Conservation (phyloP, 2,329 filamentous ascomycete species). For the Penicillium sp. region DNA sequence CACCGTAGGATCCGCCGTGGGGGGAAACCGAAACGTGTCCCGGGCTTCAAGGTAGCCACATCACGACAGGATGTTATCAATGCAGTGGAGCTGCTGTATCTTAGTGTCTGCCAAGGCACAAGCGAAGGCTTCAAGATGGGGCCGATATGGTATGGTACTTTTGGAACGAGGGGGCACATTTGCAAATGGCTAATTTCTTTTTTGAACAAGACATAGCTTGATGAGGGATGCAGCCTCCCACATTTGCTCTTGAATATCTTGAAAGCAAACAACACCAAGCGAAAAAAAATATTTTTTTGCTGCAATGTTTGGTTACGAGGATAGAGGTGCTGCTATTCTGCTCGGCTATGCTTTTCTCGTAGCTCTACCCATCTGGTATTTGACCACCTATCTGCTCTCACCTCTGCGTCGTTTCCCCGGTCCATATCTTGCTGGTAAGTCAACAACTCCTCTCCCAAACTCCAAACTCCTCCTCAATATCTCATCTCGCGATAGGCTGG, state of each 20-base stretch:
- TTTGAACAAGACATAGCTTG: too few species aligned
- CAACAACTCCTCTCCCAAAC: background rate
- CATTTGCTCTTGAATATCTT: background rate
- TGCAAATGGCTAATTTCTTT: too few species aligned
- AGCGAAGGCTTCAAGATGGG: background rate
- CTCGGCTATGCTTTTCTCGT: background rate
- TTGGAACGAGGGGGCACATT: too few species aligned
- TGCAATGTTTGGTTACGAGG: background rate
- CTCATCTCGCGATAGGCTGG: constrained; percentile 24
- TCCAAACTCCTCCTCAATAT: background rate
- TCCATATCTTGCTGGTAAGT: constrained; percentile 23
- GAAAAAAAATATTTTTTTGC: background rate
- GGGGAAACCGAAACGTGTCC: too few species aligned
- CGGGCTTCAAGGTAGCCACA: too few species aligned
- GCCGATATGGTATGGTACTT: too few species aligned
- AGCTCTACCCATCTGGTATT: constrained; percentile 17
- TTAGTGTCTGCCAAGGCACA: background rate
- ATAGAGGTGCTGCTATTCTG: background rate
- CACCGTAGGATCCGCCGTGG: background rate
- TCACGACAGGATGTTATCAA: background rate
- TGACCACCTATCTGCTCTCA: constrained; percentile 18
- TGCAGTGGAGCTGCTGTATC: background rate
- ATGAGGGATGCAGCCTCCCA: background rate
- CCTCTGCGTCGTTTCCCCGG: constrained; percentile 21
- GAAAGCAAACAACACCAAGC: too few species aligned